Conservation (phyloP, 1,284 basidiomycete genomes). For the Chalciporus sp. region DNA sequence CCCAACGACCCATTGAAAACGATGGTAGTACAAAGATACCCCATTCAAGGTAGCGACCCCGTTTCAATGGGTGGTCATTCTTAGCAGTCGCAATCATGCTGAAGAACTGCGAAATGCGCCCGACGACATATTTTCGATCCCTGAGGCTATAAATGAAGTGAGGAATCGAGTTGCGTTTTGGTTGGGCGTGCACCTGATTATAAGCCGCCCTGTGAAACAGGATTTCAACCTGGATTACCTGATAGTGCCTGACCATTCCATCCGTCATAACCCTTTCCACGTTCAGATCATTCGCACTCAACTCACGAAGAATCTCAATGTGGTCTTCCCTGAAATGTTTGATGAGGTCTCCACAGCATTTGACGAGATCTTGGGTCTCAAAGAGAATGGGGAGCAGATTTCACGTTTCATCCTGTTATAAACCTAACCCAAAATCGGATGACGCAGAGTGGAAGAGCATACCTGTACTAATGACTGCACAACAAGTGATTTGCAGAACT, state of each 20-base stretch:
- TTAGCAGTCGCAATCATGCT: too few species aligned
- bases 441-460: too few species aligned
- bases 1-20: too few species aligned
- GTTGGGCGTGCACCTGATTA: neutral
- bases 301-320: conserved; percentile 35
- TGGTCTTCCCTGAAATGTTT: conserved; percentile 28
- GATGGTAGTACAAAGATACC: conserved; percentile 33
- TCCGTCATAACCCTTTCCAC: conserved; percentile 32
- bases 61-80: too few species aligned
- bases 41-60: conserved; percentile 45
- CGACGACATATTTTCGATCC: too few species aligned
- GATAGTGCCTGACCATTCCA: conserved; percentile 28
- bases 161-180: neutral
- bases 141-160: conserved; percentile 39
- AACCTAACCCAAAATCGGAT: too few species aligned
- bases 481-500: too few species aligned
- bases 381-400: too few species aligned
- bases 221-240: conserved; percentile 28
- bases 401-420: too few species aligned
- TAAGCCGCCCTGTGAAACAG: conserved; percentile 8
- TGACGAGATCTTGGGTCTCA: conserved; percentile 27
- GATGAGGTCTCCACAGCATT: conserved; percentile 38
- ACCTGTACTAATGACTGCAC: too few species aligned
- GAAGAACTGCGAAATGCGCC: too few species aligned
- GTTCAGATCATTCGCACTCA: conserved; percentile 21